Evolutionary conservation across 179 eudicot genomes (phyloP).

Genomic region (Beta macrorhiza): DNA sequence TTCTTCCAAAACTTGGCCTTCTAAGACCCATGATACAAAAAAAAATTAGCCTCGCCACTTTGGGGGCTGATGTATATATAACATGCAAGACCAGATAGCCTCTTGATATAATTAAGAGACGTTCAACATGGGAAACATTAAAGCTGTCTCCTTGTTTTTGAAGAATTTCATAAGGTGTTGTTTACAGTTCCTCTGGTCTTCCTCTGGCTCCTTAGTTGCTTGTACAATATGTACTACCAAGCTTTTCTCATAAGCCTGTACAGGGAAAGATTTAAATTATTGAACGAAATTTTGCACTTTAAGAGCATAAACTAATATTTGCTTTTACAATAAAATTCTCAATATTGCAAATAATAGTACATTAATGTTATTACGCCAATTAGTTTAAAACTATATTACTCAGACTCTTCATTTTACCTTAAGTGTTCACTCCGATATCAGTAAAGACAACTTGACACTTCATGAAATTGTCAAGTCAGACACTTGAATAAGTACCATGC

Average conservation of each 20-base stretch:
- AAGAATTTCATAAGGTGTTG: conserved; percentile 31
- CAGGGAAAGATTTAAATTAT: neutral
- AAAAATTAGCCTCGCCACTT: neutral
- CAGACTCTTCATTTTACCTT: no score
- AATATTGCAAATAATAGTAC: no score
- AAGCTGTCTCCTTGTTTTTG: conserved; percentile 22
- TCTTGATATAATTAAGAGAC: conserved; percentile 24
- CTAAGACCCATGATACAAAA: neutral
- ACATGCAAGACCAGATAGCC: neutral
- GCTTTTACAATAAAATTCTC: neutral
- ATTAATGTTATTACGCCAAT: no score
- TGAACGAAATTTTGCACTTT: neutral
- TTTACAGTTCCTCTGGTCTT: conserved; percentile 34
- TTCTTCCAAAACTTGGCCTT: conserved; percentile 1
- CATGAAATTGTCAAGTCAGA: no score
- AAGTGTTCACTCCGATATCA: no score
- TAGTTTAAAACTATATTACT: no score
- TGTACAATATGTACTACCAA: conserved; percentile 46
- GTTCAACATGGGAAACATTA: conserved; percentile 30
- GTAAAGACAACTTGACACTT: no score
- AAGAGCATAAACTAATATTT: neutral
- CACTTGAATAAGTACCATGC: no score
- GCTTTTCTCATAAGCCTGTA: conserved; percentile 51
- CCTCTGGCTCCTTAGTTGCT: conserved; percentile 32
- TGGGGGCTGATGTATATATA: neutral